Percentiles rank a stretch among this genome's conserved stretches.
phyloP scores from a whole-genome alignment of 352 stramenopile species.

The Phytophthora gonapodyides region DNA sequence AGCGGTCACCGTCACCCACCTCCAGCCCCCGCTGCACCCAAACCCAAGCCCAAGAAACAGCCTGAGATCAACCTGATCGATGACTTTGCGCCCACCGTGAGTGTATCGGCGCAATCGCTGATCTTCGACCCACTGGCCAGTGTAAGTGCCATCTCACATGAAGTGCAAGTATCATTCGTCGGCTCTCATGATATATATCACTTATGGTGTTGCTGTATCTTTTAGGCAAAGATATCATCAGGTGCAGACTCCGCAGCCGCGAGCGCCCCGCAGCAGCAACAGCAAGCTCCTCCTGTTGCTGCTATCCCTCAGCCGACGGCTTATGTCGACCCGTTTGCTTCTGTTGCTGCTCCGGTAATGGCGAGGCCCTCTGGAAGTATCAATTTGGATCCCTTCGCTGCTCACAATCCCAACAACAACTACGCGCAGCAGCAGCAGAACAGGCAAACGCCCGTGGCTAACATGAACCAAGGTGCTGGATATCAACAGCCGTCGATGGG shows the following conservation, averaged over 20 bases:
- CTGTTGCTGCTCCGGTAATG: constrained; percentile 43
- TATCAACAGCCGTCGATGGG: constrained; percentile 34
- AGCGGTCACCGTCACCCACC: constrained; percentile 20
- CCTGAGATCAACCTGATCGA: constrained; percentile 81
- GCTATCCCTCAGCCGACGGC: constrained; percentile 20
- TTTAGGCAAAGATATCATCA: constrained; percentile 35
- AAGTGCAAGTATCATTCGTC: neutral
- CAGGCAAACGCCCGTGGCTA: constrained; percentile 19
- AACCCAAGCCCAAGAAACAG: constrained; percentile 47
- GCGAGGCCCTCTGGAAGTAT: constrained; percentile 53
- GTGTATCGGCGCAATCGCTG: constrained; percentile 63
- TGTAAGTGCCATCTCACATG: constrained; percentile 38
- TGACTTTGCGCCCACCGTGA: constrained; percentile 66
- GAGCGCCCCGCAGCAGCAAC: constrained; percentile 26
- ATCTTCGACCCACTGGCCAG: constrained; percentile 75
- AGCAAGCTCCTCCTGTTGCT: constrained; percentile 24
- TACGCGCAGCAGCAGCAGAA: constrained; percentile 32
- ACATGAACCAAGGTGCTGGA: constrained; percentile 17
- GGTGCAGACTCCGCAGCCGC: constrained; percentile 11
- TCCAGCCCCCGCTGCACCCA: constrained; percentile 27
- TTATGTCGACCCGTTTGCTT: constrained; percentile 72
- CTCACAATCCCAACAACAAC: constrained; percentile 29
- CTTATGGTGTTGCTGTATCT: constrained; percentile 14
- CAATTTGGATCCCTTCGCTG: constrained; percentile 57
- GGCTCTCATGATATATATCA: constrained; percentile 21